These are phyloP conservation scores for Rhodosorus marinus DNA, from an alignment of 23 red algal genomes.

Conservation along the genomic window DNA sequence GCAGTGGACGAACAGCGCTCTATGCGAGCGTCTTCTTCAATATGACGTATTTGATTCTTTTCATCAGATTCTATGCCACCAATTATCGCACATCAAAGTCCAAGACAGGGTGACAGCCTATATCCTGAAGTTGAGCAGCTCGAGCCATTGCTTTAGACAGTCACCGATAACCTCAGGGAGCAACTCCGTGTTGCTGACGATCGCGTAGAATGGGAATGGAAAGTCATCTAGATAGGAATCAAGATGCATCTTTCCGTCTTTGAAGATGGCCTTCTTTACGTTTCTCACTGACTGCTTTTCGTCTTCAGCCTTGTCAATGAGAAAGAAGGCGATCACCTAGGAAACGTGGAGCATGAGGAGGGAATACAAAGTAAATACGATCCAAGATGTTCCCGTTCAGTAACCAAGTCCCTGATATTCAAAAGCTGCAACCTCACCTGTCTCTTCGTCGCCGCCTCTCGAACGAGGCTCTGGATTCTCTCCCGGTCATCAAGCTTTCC, in stretches of 20 bases:
- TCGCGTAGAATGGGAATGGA: slow-evolving; percentile 76
- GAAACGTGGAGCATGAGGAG: too few relatives aligned
- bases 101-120: too few relatives aligned
- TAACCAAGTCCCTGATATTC: too few relatives aligned
- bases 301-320: not conserved
- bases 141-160: slow-evolving; percentile 79
- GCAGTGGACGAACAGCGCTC: slow-evolving; percentile 51
- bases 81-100: too few relatives aligned
- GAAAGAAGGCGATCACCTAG: too few relatives aligned
- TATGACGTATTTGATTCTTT: slow-evolving; percentile 59
- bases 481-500: slow-evolving; percentile 65
- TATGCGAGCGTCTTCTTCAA: slow-evolving; percentile 42
- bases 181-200: slow-evolving; percentile 44
- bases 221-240: slow-evolving; percentile 90
- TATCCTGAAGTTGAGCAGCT: slow-evolving; percentile 30
- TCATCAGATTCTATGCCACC: slow-evolving; percentile 90
- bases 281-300: not conserved
- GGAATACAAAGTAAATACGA: too few relatives aligned
- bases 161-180: slow-evolving; percentile 57
- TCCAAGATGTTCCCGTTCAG: too few relatives aligned
- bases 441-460: slow-evolving; percentile 21
- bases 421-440: too few relatives aligned
- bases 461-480: slow-evolving; percentile 27
- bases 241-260: slow-evolving; percentile 34
- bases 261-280: slow-evolving; percentile 4